Percentiles rank a stretch among this genome's conserved stretches.
These are phyloP conservation scores for Boletus subcaerulescens DNA, from an alignment of 768 basidiomycete species.

Conservation along the genomic window DNA sequence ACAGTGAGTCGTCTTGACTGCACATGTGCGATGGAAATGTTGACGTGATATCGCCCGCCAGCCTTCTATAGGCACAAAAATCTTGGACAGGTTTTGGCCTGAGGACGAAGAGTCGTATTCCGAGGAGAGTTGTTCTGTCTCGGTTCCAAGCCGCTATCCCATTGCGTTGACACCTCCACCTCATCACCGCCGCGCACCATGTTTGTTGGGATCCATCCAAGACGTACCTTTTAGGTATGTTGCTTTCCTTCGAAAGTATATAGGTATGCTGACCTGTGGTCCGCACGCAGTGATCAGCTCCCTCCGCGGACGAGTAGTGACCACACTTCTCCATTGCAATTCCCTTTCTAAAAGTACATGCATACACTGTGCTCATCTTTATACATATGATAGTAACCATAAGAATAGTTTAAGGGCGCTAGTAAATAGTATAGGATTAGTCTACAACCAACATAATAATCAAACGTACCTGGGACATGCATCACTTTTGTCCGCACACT, in stretches of 20 bases:
- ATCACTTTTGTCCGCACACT: too few species aligned
- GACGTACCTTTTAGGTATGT: conserved; percentile 17
- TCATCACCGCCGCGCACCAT: conserved; percentile 25
- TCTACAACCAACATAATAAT: conserved; percentile 7
- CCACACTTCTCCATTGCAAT: conserved; percentile 18
- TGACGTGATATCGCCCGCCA: conserved; percentile 12
- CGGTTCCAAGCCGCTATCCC: conserved; percentile 12
- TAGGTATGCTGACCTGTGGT: background rate
- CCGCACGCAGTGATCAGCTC: conserved; percentile 15
- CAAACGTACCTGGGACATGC: background rate
- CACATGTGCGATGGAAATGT: background rate
- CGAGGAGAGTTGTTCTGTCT: conserved; percentile 17
- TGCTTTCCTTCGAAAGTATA: background rate
- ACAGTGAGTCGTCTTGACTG: conserved; percentile 16
- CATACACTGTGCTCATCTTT: background rate
- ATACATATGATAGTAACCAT: conserved; percentile 5
- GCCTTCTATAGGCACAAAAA: conserved; percentile 29
- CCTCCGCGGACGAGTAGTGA: conserved; percentile 16
- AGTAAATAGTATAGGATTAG: conserved; percentile 12
- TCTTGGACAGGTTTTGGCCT: conserved; percentile 32
- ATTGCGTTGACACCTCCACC: conserved; percentile 28
- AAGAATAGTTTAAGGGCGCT: conserved; percentile 18
- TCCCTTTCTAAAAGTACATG: conserved; percentile 26
- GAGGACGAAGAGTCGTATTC: conserved; percentile 22
- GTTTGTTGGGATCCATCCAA: conserved; percentile 7